Evolutionary conservation across 768 basidiomycete species (phyloP).

Genomic region (Mycena sanguinolenta): DNA sequence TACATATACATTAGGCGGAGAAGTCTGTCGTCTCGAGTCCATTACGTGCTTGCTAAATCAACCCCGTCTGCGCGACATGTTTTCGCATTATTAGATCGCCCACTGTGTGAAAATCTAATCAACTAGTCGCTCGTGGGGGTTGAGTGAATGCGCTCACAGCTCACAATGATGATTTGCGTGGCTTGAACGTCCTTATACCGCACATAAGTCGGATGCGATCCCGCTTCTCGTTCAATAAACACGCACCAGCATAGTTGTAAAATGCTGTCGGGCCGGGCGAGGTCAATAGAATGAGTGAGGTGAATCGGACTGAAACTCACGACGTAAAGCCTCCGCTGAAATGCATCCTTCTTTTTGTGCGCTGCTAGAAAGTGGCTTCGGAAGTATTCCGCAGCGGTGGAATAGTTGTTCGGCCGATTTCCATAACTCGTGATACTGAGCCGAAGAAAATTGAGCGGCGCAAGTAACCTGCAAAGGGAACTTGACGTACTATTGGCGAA

Average conservation of each 20-base stretch:
- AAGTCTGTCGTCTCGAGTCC: too few relatives aligned
- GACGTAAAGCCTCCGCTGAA: conserved; percentile 71
- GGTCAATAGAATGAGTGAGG: conserved; percentile 21
- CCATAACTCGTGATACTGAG: conserved; percentile 83
- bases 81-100: conserved; percentile 78
- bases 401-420: conserved; percentile 77
- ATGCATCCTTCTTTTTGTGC: conserved; percentile 74
- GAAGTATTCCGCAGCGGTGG: conserved; percentile 83
- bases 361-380: conserved; percentile 87
- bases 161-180: conserved; percentile 74
- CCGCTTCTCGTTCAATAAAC: conserved; percentile 12
- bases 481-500: conserved; percentile 80
- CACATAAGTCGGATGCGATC: conserved; percentile 23
- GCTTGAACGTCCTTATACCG: conserved; percentile 73
- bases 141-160: conserved; percentile 54
- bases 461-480: conserved; percentile 14
- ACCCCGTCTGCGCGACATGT: conserved; percentile 69
- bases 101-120: conserved; percentile 52
- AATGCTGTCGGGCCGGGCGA: conserved; percentile 59
- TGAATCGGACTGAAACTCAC: conserved; percentile 55
- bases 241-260: conserved; percentile 75
- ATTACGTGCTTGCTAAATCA: conserved; percentile 23
- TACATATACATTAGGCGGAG: not conserved
- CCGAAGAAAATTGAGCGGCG: conserved; percentile 10
- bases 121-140: not conserved